phyloP scores from a whole-genome alignment of 331 rosid species.

The Rhamnella rubrinervis region DNA sequence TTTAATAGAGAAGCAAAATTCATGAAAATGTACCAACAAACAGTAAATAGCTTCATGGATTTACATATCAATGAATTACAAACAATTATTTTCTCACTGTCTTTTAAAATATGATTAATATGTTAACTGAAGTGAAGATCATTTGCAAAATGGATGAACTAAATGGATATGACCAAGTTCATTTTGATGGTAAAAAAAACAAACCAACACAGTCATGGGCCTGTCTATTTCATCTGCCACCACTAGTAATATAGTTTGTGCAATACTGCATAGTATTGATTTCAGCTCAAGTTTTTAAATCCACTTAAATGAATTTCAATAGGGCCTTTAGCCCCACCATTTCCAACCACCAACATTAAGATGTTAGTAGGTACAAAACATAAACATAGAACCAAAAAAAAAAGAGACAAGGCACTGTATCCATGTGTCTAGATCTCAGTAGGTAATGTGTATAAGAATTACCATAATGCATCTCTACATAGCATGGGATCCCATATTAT shows the following conservation, averaged over 20 bases:
- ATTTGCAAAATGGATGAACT: no score
- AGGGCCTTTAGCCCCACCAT: background rate
- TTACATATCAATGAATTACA: background rate
- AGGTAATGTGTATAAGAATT: background rate
- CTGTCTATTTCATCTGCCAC: conserved; percentile 18
- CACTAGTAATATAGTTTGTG: conserved; percentile 11
- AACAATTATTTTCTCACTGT: no score
- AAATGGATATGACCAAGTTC: background rate
- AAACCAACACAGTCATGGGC: conserved; percentile 22
- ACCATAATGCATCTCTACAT: conserved; percentile 2
- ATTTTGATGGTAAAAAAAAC: background rate
- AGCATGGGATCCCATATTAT: background rate
- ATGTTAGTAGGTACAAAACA: background rate
- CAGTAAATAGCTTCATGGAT: background rate
- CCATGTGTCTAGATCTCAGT: background rate
- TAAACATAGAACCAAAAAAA: background rate
- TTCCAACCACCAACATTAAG: background rate
- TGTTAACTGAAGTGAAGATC: no score
- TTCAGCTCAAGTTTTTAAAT: background rate
- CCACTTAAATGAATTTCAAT: background rate
- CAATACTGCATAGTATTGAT: conserved; percentile 14
- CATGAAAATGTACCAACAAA: background rate
- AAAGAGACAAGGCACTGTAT: background rate
- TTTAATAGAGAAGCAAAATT: background rate
- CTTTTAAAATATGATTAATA: no score